Conservation (phyloP, 2,329 filamentous ascomycete species). For the Emmonsiellopsis sp. region DNA sequence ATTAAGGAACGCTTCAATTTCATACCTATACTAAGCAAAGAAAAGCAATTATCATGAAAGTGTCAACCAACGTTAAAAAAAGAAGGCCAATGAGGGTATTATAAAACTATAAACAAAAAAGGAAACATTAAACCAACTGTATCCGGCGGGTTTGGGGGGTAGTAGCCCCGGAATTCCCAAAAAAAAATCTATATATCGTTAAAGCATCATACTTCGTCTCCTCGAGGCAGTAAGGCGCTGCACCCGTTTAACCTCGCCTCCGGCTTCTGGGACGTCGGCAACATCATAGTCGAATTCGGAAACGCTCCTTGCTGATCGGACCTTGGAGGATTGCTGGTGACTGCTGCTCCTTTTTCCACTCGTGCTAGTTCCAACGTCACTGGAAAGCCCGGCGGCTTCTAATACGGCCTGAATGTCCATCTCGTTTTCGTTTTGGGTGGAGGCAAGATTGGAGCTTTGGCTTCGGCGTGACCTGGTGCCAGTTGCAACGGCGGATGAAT, state of each 20-base stretch:
- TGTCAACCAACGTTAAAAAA: neutral
- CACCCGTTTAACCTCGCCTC: neutral
- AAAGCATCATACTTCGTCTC: slow-evolving; percentile 32
- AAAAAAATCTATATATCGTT: neutral
- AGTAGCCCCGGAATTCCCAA: neutral
- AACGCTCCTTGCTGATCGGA: neutral
- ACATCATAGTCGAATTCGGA: slow-evolving; percentile 1
- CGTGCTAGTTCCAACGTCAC: neutral
- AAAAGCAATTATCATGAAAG: neutral
- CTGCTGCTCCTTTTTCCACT: neutral
- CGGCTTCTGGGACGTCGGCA: neutral
- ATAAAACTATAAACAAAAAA: neutral
- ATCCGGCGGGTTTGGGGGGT: neutral
- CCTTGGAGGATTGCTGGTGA: neutral
- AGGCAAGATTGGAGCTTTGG: neutral
- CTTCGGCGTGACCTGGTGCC: slow-evolving; percentile 1
- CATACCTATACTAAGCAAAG: neutral
- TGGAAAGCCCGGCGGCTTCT: neutral
- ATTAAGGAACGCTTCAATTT: neutral
- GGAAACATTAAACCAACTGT: neutral
- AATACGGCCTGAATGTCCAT: neutral
- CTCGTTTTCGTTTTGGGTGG: neutral
- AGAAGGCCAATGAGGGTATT: neutral
- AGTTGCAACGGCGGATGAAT: slow-evolving; percentile 19
- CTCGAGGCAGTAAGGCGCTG: slow-evolving; percentile 24